A percentile compares a stretch with the other conserved stretches of the same genome.
phyloP scores from a whole-genome alignment of 2,329 filamentous ascomycete species.

The Nemania abortiva region DNA sequence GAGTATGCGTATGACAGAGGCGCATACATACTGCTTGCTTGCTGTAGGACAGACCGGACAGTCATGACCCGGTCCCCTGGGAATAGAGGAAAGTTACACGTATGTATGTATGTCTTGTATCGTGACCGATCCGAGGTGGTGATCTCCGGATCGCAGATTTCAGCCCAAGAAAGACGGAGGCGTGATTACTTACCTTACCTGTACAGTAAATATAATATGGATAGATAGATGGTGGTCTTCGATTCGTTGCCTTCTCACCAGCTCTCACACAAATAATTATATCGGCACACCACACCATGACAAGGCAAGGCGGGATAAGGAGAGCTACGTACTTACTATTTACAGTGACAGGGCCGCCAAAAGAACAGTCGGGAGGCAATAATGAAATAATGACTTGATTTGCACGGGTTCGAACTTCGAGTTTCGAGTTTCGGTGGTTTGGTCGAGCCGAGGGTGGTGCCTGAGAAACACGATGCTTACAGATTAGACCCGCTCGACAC shows the following conservation, averaged over 20 bases:
- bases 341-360: neutral
- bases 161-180: no score
- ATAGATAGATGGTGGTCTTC: neutral
- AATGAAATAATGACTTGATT: conserved; percentile 1
- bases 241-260: neutral
- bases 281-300: neutral
- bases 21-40: neutral
- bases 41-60: neutral
- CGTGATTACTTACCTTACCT: no score
- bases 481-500: conserved; percentile 35
- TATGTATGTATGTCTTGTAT: neutral
- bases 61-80: conserved; percentile 13
- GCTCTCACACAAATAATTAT: neutral
- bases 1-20: neutral
- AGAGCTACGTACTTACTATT: neutral
- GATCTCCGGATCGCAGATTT: neutral
- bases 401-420: conserved; percentile 14
- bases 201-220: neutral
- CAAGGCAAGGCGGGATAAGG: neutral
- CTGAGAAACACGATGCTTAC: conserved; percentile 30
- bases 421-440: conserved; percentile 41
- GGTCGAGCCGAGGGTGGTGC: conserved; percentile 44
- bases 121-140: neutral
- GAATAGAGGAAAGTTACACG: conserved; percentile 10
- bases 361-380: neutral